Evolutionary conservation across 2,329 filamentous ascomycete species (phyloP).

Genomic region (Aspergillus puulaauensis): DNA sequence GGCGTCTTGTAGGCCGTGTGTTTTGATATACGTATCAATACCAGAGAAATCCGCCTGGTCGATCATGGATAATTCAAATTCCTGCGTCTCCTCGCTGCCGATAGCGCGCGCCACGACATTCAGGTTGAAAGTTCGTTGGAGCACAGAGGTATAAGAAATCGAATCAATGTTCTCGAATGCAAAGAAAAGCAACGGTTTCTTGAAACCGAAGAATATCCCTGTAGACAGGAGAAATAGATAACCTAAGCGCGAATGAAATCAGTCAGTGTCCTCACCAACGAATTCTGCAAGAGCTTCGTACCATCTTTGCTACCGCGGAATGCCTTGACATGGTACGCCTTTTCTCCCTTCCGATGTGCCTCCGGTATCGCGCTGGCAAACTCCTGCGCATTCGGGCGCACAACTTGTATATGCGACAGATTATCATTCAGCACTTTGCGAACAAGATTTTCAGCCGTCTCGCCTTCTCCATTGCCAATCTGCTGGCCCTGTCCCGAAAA

Average conservation of each 20-base stretch:
- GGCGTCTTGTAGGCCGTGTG: slow-evolving; percentile 61
- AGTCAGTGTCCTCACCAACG: not conserved
- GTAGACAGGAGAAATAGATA: slow-evolving; percentile 63
- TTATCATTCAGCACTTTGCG: slow-evolving; percentile 50
- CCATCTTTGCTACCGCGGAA: slow-evolving; percentile 66
- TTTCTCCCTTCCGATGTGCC: slow-evolving; percentile 61
- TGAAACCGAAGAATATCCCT: slow-evolving; percentile 65
- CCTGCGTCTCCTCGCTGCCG: slow-evolving; percentile 47
- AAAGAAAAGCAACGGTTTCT: slow-evolving; percentile 64
- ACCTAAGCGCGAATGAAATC: slow-evolving; percentile 39
- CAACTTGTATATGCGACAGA: slow-evolving; percentile 47
- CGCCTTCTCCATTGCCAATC: slow-evolving; percentile 44
- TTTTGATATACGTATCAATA: slow-evolving; percentile 63
- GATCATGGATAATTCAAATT: slow-evolving; percentile 65
- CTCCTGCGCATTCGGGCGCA: slow-evolving; percentile 56
- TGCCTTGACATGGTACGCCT: slow-evolving; percentile 63
- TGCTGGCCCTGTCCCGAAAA: slow-evolving; percentile 44
- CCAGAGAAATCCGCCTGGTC: slow-evolving; percentile 63
- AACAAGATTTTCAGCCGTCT: slow-evolving; percentile 47
- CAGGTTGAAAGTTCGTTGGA: slow-evolving; percentile 67
- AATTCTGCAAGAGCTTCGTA: slow-evolving; percentile 25
- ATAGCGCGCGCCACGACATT: slow-evolving; percentile 51
- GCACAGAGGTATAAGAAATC: slow-evolving; percentile 63
- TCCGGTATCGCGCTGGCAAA: slow-evolving; percentile 62
- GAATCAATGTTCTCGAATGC: slow-evolving; percentile 59